Evolutionary conservation across 1,139 yeast genomes (phyloP).

Genomic region (Pichia cactophila): DNA sequence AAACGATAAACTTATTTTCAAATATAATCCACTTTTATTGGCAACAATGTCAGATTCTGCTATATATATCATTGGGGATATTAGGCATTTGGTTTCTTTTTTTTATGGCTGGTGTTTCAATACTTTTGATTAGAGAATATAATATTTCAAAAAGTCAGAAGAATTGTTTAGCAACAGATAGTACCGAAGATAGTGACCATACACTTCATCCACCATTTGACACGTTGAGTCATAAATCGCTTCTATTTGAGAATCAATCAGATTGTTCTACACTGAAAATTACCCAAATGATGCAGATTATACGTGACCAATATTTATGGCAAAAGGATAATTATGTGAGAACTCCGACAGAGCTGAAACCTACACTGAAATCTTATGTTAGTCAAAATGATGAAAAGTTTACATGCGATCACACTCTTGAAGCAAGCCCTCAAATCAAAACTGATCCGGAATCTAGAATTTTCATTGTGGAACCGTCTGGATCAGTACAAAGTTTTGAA

Average conservation of each 20-base stretch:
- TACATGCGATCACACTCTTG: neutral
- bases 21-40: slow-evolving; percentile 30
- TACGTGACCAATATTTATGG: slow-evolving; percentile 8
- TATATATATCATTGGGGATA: slow-evolving; percentile 38
- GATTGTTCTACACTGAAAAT: neutral
- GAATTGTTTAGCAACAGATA: neutral
- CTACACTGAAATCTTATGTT: neutral
- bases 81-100: slow-evolving; percentile 44
- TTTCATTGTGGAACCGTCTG: no score
- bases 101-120: slow-evolving; percentile 32
- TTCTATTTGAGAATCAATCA: neutral
- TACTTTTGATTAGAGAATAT: slow-evolving; percentile 18
- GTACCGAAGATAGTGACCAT: neutral
- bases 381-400: neutral
- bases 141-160: neutral
- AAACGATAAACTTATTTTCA: slow-evolving; percentile 25
- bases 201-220: slow-evolving; percentile 4
- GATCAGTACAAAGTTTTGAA: neutral
- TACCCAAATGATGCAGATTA: slow-evolving; percentile 5
- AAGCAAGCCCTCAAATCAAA: neutral
- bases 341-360: slow-evolving; percentile 10
- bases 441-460: neutral
- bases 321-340: slow-evolving; percentile 1
- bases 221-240: slow-evolving; percentile 1
- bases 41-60: slow-evolving; percentile 36